Evolutionary conservation across 2,329 filamentous ascomycete genomes (phyloP).

Genomic region (Stagonosporopsis cucurbitacearum): DNA sequence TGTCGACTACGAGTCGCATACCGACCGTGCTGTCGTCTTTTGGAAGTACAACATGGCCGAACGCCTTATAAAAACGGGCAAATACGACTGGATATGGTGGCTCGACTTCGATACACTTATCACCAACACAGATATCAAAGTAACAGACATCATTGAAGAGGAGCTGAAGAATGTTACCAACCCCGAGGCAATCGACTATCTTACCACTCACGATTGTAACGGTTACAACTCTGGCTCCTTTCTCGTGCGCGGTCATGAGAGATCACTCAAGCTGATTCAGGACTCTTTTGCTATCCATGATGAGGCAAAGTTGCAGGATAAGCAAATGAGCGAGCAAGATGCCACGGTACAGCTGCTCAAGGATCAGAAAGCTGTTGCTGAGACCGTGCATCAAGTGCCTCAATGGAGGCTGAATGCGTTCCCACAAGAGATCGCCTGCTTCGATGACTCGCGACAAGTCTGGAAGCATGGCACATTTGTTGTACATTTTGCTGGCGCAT

Average conservation of each 20-base stretch:
- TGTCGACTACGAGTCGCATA: conserved; percentile 49
- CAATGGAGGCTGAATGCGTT: conserved; percentile 52
- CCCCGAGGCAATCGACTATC: conserved; percentile 45
- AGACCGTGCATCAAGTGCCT: conserved; percentile 39
- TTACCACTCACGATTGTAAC: conserved; percentile 51
- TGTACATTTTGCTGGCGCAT: conserved; percentile 53
- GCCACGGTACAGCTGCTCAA: conserved; percentile 45
- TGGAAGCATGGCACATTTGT: conserved; percentile 48
- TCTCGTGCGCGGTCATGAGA: conserved; percentile 44
- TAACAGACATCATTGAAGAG: conserved; percentile 47
- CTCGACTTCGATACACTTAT: conserved; percentile 52
- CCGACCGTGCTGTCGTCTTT: conserved; percentile 40
- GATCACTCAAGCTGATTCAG: conserved; percentile 45
- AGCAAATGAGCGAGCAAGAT: conserved; percentile 49
- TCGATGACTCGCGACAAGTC: conserved; percentile 35
- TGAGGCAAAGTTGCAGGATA: conserved; percentile 26
- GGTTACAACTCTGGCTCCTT: conserved; percentile 51
- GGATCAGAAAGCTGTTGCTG: conserved; percentile 26
- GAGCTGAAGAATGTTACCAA: conserved; percentile 38
- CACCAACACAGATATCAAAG: conserved; percentile 47
- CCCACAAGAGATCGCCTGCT: conserved; percentile 50
- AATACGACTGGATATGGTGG: conserved; percentile 54
- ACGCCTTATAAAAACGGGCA: conserved; percentile 40
- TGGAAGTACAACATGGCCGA: conserved; percentile 51
- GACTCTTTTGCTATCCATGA: conserved; percentile 38